Percentiles rank a stretch among this genome's conserved stretches.
These are phyloP conservation scores for Telopea speciosissima DNA, from an alignment of 177 flowering plant species.

Conservation along the genomic window DNA sequence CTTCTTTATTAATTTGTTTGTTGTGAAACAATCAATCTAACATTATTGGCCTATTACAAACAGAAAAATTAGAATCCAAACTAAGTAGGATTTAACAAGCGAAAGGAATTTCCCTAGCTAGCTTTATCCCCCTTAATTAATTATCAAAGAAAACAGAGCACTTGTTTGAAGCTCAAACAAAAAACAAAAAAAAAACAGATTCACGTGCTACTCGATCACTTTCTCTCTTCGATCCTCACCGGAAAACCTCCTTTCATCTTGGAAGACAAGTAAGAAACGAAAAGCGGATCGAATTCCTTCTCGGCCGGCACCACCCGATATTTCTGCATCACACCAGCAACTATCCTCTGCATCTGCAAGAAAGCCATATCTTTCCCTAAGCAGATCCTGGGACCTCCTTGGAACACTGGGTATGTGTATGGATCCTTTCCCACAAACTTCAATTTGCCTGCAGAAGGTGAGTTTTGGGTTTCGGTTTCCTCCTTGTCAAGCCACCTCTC, in stretches of 20 bases:
- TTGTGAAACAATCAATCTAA: too few species aligned
- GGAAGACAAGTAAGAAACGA: conserved; percentile 6
- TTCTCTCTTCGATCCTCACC: conserved; percentile 15
- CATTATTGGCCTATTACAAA: too few species aligned
- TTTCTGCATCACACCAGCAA: conserved; percentile 9
- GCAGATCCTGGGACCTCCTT: conserved; percentile 21
- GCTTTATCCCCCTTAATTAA: too few species aligned
- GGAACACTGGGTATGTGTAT: conserved; percentile 19
- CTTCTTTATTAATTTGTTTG: too few species aligned
- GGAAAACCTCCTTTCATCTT: conserved; percentile 23
- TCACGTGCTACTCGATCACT: too few species aligned
- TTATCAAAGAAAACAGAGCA: not conserved
- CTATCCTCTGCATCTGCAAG: conserved; percentile 21
- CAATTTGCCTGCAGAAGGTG: not conserved
- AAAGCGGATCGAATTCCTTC: conserved; percentile 10
- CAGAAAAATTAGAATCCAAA: too few species aligned
- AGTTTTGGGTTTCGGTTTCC: too few species aligned
- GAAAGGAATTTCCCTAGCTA: too few species aligned
- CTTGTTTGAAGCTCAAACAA: too few species aligned
- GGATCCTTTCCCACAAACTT: conserved; percentile 9
- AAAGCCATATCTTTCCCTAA: conserved; percentile 23
- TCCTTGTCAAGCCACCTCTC: conserved; percentile 13
- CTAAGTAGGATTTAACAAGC: too few species aligned
- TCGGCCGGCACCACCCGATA: conserved; percentile 18
- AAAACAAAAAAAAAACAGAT: too few species aligned